A percentile compares a stretch with the other conserved stretches of the same genome.
phyloP scores from a whole-genome alignment of 352 stramenopile genomes.

The Globisporangium ultimum region DNA sequence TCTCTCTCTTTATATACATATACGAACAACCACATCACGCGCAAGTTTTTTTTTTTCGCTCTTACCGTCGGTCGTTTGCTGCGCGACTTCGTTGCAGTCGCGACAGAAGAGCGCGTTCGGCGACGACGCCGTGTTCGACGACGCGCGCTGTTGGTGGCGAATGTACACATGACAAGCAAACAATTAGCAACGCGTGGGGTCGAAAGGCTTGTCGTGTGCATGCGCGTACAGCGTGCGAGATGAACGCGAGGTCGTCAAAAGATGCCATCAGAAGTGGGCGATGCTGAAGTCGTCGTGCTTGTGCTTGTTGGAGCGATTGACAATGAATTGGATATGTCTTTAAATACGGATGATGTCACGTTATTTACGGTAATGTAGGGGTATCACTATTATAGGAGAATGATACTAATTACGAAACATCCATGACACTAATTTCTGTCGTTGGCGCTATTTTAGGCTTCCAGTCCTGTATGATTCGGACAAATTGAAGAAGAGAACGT shows the following conservation, averaged over 20 bases:
- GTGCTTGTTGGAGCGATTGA: neutral
- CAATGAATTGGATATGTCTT: too few species aligned
- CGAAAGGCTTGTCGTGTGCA: neutral
- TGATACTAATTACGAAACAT: too few species aligned
- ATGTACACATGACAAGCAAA: neutral
- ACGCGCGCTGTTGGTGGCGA: neutral
- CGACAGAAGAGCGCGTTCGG: slow-evolving; percentile 40
- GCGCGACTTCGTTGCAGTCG: slow-evolving; percentile 60
- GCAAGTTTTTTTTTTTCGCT: too few species aligned
- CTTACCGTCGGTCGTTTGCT: slow-evolving; percentile 45
- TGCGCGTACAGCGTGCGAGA: slow-evolving; percentile 11
- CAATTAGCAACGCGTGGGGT: neutral
- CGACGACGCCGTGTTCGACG: neutral
- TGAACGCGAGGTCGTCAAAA: slow-evolving; percentile 77
- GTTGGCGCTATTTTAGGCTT: too few species aligned
- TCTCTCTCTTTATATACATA: neutral
- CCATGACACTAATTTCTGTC: too few species aligned
- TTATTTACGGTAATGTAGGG: too few species aligned
- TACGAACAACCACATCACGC: neutral
- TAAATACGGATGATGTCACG: too few species aligned
- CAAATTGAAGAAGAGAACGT: too few species aligned
- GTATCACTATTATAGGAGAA: too few species aligned
- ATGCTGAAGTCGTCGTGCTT: neutral
- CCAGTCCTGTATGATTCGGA: too few species aligned
- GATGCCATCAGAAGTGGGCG: slow-evolving; percentile 54